phyloP scores from a whole-genome alignment of 345 rosid species.

The Abelmoschus esculentus region DNA sequence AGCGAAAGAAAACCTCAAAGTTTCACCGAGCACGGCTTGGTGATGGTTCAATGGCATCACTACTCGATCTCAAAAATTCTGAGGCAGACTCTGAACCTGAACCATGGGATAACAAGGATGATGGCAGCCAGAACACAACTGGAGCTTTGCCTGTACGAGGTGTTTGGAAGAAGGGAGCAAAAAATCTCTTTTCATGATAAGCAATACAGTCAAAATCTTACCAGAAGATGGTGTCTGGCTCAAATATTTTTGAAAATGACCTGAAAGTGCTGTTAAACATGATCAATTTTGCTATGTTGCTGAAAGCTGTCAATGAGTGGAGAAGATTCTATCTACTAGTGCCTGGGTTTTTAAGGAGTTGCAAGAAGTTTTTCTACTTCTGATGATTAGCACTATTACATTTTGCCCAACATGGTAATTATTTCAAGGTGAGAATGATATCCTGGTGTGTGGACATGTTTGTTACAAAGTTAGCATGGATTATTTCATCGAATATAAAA shows the following conservation, averaged over 20 bases:
- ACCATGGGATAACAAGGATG: not conserved
- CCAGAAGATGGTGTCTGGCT: not conserved
- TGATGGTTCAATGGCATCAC: conserved; percentile 67
- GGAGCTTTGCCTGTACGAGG: too few relatives aligned
- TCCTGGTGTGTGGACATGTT: not conserved
- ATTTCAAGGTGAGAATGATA: not conserved
- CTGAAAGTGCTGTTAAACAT: not conserved
- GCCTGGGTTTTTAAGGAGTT: not conserved
- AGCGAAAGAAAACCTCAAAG: conserved; percentile 71
- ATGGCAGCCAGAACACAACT: too few relatives aligned
- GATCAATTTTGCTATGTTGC: not conserved
- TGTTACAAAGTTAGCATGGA: too few relatives aligned
- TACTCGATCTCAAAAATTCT: conserved; percentile 39
- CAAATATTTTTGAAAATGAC: not conserved
- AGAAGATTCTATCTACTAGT: not conserved
- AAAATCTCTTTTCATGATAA: conserved; percentile 40
- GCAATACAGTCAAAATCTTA: not conserved
- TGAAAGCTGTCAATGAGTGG: not conserved
- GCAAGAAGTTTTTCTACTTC: too few relatives aligned
- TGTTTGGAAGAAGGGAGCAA: conserved; percentile 61
- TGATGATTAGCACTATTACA: not conserved
- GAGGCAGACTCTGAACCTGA: conserved; percentile 34
- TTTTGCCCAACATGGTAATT: not conserved
- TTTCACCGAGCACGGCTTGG: conserved; percentile 68
- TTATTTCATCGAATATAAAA: too few relatives aligned